These are phyloP conservation scores for Penicillium sp. DNA, from an alignment of 2,329 filamentous ascomycete species.

Conservation along the genomic window DNA sequence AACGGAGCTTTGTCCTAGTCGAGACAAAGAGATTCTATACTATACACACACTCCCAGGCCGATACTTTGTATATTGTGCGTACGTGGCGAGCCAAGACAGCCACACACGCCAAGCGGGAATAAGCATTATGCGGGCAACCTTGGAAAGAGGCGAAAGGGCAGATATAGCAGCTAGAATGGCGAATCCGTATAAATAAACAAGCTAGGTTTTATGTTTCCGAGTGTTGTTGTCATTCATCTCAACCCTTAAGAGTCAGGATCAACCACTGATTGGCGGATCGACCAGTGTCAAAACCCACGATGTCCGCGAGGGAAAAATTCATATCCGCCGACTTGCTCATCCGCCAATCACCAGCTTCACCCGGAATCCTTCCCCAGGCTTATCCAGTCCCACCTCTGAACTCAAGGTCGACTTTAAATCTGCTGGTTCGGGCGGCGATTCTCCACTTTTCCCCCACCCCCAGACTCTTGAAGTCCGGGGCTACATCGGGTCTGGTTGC, in stretches of 20 bases:
- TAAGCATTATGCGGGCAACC: conserved; percentile 5
- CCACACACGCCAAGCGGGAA: conserved; percentile 8
- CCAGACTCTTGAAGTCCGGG: neutral
- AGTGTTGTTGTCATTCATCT: neutral
- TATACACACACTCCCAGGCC: too few relatives aligned
- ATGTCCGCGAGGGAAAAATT: conserved; percentile 6
- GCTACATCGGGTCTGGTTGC: too few relatives aligned
- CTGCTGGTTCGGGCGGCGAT: neutral
- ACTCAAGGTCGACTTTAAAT: too few relatives aligned
- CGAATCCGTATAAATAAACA: neutral
- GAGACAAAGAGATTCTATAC: too few relatives aligned
- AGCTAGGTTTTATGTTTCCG: neutral
- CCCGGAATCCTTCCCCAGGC: neutral
- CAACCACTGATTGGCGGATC: neutral
- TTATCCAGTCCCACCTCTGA: neutral
- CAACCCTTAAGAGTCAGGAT: neutral
- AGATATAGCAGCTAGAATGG: neutral
- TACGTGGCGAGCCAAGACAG: neutral
- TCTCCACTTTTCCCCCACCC: neutral
- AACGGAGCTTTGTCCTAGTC: too few relatives aligned
- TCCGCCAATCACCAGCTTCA: neutral
- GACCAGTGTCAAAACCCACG: conserved; percentile 5
- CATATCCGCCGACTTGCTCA: conserved; percentile 1
- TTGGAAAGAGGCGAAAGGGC: neutral
- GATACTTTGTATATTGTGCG: neutral